phyloP scores from a whole-genome alignment of 192 early-diverging fungal genomes.

The Rhizophagus clarus region DNA sequence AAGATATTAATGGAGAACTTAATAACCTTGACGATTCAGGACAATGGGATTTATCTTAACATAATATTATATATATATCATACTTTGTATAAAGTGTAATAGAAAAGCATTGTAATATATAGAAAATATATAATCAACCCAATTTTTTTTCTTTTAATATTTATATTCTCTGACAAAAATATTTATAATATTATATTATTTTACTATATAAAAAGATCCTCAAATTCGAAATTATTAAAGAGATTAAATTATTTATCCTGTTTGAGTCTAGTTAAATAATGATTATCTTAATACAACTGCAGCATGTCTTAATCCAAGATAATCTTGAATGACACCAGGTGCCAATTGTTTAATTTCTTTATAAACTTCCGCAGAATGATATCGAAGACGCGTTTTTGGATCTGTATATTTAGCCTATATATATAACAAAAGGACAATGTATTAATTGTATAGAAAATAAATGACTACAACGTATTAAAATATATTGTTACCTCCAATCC shows the following conservation, averaged over 20 bases:
- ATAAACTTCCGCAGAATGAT: slow-evolving; percentile 82
- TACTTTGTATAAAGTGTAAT: slow-evolving; percentile 19
- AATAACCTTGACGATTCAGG: neutral
- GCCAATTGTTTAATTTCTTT: slow-evolving; percentile 70
- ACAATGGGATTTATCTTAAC: slow-evolving; percentile 25
- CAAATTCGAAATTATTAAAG: neutral
- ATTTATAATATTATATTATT: neutral
- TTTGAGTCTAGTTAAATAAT: neutral
- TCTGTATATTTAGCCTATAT: slow-evolving; percentile 79
- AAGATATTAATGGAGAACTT: neutral
- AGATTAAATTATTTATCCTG: neutral
- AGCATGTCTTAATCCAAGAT: slow-evolving; percentile 79
- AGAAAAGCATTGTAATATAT: slow-evolving; percentile 21
- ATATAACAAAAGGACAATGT: neutral
- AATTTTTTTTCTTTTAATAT: neutral
- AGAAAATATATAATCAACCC: neutral
- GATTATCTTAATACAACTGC: slow-evolving; percentile 61
- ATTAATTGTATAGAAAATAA: slow-evolving; percentile 5
- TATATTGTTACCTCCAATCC: slow-evolving; percentile 65
- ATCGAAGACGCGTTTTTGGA: slow-evolving; percentile 83
- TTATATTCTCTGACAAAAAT: neutral
- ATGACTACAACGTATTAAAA: neutral
- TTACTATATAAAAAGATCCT: neutral
- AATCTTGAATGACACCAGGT: slow-evolving; percentile 77
- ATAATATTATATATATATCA: neutral